Evolutionary conservation across 169 alveolate genomes (phyloP), one percentile per base, ranked within the genome.

Genomic region (Theileria luwenshuni): DNA sequence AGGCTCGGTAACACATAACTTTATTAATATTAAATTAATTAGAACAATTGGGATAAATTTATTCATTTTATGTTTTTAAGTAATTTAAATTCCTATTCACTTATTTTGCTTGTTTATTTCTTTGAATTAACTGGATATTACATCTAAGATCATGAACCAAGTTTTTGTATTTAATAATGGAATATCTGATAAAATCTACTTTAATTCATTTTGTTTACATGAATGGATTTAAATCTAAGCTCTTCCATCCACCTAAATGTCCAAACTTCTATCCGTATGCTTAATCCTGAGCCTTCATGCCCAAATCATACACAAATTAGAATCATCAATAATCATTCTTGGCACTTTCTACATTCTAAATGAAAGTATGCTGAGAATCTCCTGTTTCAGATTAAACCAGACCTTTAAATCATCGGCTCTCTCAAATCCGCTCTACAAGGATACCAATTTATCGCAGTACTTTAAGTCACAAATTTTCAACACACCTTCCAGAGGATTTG

Each of bases 231-330:
- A n/a, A n/a, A n/a, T n/a, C 45, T 38, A 7, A 38, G 45, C 5
- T 10, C 17, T 38, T 7, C 10, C 23, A 61, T 61, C 2, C 15
- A n/a, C 12, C 12, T 61, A 30, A 41, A 8, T 7, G 43, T 23
- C 59, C 13, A 76, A 41, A 32, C 65, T 76, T 77, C 56, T 49
- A 63, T 25, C 69, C 21, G 64, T 47, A 64, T 42, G 85, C 58
- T 49, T 65, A 76, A 67, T 60, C 19, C 19, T 76, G 85, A 76
- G 54, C 62, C 73, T 54, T 30, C 59, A 58, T 61, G 56, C 70
- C 41, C 7, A 17, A n/a, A 49, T 51, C 10, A 3, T 58, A 33
- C 38, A 51, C 42, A 13, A 21, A 64, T 30, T 76, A 47, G 85
- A 69, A 48, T n/a, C 79, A 41, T 10, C n/a, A 21, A 1, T 59